Evolutionary conservation across 2,329 filamentous ascomycete species (phyloP).

Genomic region (Trichoderma lentiforme): DNA sequence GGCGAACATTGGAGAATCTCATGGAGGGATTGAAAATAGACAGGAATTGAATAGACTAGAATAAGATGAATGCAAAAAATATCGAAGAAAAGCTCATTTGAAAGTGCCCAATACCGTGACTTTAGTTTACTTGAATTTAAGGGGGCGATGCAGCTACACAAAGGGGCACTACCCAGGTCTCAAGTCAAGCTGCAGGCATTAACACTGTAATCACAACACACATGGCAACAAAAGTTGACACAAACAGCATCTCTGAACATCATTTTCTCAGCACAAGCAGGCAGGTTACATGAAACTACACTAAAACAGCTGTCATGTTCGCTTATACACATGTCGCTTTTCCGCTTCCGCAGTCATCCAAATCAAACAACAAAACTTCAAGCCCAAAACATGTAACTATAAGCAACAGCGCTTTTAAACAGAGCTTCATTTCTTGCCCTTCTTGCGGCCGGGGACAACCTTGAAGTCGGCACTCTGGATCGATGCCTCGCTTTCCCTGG

Average conservation of each 20-base stretch:
- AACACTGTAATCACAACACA: neutral
- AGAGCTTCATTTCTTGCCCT: slow-evolving; percentile 67
- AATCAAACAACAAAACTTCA: neutral
- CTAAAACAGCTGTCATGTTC: neutral
- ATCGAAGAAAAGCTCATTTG: neutral
- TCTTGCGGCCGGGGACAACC: slow-evolving; percentile 89
- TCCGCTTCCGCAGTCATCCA: neutral
- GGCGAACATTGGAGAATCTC: slow-evolving; percentile 56
- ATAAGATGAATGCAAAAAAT: neutral
- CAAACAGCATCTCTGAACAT: neutral
- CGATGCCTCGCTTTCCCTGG: slow-evolving; percentile 40
- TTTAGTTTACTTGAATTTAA: too few relatives aligned
- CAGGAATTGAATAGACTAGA: slow-evolving; percentile 4
- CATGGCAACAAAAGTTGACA: neutral
- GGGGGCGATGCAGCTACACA: too few relatives aligned
- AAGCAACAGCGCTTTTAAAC: neutral
- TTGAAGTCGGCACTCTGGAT: slow-evolving; percentile 68
- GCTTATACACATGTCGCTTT: neutral
- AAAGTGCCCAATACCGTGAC: too few relatives aligned
- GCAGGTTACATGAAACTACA: neutral
- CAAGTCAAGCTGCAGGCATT: neutral
- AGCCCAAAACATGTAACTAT: neutral
- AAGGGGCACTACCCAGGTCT: too few relatives aligned
- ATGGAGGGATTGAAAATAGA: slow-evolving; percentile 52
- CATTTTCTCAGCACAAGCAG: neutral